Conservation (phyloP, 805 yeast genomes). For the Isabelozyma gotoi region DNA sequence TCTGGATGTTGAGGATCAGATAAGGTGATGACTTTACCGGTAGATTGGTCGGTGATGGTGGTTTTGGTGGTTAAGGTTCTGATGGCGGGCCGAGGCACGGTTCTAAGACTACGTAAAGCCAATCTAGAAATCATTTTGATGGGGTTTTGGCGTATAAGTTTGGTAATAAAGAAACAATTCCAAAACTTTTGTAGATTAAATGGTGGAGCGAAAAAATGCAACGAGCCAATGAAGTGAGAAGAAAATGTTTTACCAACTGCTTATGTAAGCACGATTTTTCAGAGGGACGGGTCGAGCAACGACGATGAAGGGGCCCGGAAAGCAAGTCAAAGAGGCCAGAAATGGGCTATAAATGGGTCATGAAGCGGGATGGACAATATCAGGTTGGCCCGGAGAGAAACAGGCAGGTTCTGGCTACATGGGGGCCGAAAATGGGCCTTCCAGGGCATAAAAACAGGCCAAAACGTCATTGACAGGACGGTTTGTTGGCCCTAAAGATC, state of each 20-base stretch:
- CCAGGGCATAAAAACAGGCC: no score
- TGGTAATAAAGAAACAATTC: not conserved
- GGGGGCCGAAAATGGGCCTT: no score
- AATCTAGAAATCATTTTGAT: constrained; percentile 28
- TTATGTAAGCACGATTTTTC: not conserved
- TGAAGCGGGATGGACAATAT: no score
- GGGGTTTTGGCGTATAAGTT: not conserved
- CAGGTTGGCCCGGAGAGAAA: no score
- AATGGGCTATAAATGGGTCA: no score
- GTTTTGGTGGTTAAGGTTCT: constrained; percentile 32
- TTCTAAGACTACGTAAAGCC: constrained; percentile 17
- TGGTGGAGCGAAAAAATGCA: not conserved
- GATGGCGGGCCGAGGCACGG: constrained; percentile 6
- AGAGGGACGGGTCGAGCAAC: not conserved
- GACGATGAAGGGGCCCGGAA: not conserved
- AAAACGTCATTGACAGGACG: no score
- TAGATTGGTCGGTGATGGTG: constrained; percentile 39
- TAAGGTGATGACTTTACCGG: constrained; percentile 38
- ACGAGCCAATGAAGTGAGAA: constrained; percentile 3
- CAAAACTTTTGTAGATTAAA: not conserved
- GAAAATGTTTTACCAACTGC: not conserved
- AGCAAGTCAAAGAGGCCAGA: no score
- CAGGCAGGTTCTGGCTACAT: no score
- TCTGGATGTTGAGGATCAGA: constrained; percentile 44
- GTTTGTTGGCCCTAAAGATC: no score